Evolutionary conservation across 2,329 filamentous ascomycete species (phyloP), one percentile per base, ranked within the genome.

Genomic region (Coniochaeta sp.): DNA sequence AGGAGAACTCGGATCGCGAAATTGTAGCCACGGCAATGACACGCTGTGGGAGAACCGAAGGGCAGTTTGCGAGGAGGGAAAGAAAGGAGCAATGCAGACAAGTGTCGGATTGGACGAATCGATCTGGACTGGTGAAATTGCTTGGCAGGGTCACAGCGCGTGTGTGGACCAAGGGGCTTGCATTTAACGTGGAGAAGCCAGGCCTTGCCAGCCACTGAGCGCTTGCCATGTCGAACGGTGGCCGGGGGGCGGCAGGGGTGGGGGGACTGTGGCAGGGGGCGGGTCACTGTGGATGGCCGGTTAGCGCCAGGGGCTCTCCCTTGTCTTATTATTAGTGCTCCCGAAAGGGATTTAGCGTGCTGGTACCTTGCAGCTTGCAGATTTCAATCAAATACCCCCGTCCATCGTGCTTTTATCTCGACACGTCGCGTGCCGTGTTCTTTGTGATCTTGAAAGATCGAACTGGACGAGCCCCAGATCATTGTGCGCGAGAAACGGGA

Each of bases 281-380:
- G 9, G 13, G 31, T 14, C 4, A 22, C 16, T 22, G 6, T 26
- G 38, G 38, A 42, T 42, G 38, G 38, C 26, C 38, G n/a, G 20
- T 30, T 26, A 42, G 38, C 20, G 38, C 38, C 20, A 42, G 38
- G 38, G 38, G 18, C 26, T 8, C 20, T 24, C 22, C 38, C 38
- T 42, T 26, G 38, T 26, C 38, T 42, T 24, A 42, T 13, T 42
- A 10, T 42, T 42, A 42, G 38, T 22, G 38, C 4, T 20, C 38
- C 20, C n/a, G n/a, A 42, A 5, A 14, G 38, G 38, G 38, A 42
- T 26, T 42, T 42, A 42, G 38, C 38, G 38, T 26, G 20, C 20
- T 42, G 38, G 38, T 42, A 42, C 38, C 38, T 42, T 42, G 38
- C 38, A 42, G n/a, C n/a, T n/a, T n/a, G n/a, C n/a, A n/a, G n/a